A percentile compares a stretch with the other conserved stretches of the same genome.
phyloP scores from a whole-genome alignment of 179 eudicot genomes.

The Heliamphora pulchella region DNA sequence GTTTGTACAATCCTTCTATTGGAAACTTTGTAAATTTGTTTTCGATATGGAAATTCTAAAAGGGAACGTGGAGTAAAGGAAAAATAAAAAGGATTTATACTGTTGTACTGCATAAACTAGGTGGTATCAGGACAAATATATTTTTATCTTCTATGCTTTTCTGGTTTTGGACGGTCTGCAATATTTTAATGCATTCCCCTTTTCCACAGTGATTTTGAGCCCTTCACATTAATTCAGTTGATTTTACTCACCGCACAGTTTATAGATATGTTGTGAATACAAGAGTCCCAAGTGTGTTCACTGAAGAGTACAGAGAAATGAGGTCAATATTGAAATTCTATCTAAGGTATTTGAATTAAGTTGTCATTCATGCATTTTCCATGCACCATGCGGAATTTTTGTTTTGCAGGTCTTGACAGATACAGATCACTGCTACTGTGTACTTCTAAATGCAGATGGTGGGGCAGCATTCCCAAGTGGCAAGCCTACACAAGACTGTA shows the following conservation, averaged over 20 bases:
- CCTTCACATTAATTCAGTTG: not conserved
- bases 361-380: not conserved
- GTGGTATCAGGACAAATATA: not conserved
- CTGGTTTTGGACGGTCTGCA: not conserved
- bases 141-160: not conserved
- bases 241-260: not conserved
- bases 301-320: not conserved
- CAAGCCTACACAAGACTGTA: constrained; percentile 23
- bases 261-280: not conserved
- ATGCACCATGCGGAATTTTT: not conserved
- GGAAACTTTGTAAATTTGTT: not conserved
- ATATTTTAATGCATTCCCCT: not conserved
- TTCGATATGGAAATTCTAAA: not conserved
- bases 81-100: not conserved
- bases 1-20: not conserved
- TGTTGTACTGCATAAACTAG: not conserved
- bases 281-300: not conserved
- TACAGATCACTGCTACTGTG: constrained; percentile 93
- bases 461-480: constrained; percentile 92
- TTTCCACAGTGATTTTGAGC: not conserved
- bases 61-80: not conserved
- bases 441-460: constrained; percentile 79
- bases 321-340: not conserved
- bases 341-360: not conserved
- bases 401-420: constrained; percentile 84